Evolutionary conservation across 306 rosid species (phyloP).

Genomic region (Boehmeria nivea): DNA sequence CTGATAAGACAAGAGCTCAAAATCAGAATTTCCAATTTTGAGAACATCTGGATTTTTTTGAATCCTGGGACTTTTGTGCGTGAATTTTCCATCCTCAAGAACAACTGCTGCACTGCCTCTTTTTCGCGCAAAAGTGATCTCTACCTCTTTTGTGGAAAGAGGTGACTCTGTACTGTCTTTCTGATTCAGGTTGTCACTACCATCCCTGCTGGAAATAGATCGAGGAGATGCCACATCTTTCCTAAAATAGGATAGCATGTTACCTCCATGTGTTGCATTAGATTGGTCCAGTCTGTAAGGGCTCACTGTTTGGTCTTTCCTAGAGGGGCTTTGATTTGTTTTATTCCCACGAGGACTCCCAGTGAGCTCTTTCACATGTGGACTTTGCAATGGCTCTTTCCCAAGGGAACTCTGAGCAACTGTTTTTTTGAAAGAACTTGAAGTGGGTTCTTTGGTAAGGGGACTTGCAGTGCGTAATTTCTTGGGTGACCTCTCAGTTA

Average conservation of each 20-base stretch:
- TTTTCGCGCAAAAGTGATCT: conserved; percentile 49
- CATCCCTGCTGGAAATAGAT: conserved; percentile 26
- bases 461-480: conserved; percentile 22
- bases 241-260: conserved; percentile 11
- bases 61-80: conserved; percentile 26
- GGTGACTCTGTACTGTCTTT: conserved; percentile 30
- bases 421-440: neutral
- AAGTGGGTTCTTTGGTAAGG: conserved; percentile 22
- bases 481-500: neutral
- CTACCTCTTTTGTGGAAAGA: conserved; percentile 22
- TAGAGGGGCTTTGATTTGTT: conserved; percentile 24
- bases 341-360: conserved; percentile 30
- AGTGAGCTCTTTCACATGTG: conserved; percentile 1
- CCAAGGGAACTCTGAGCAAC: conserved; percentile 20
- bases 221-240: conserved; percentile 24
- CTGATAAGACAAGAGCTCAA: conserved; percentile 24
- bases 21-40: conserved; percentile 26
- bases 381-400: conserved; percentile 7
- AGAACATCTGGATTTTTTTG: conserved; percentile 34
- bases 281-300: conserved; percentile 26
- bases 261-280: conserved; percentile 21
- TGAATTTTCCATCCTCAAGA: conserved; percentile 30
- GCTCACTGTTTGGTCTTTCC: conserved; percentile 23
- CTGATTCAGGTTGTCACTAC: conserved; percentile 22
- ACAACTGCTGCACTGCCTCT: conserved; percentile 34